Evolutionary conservation across 1,139 yeast species (phyloP).

Genomic region (Tardiomyces blankii): DNA sequence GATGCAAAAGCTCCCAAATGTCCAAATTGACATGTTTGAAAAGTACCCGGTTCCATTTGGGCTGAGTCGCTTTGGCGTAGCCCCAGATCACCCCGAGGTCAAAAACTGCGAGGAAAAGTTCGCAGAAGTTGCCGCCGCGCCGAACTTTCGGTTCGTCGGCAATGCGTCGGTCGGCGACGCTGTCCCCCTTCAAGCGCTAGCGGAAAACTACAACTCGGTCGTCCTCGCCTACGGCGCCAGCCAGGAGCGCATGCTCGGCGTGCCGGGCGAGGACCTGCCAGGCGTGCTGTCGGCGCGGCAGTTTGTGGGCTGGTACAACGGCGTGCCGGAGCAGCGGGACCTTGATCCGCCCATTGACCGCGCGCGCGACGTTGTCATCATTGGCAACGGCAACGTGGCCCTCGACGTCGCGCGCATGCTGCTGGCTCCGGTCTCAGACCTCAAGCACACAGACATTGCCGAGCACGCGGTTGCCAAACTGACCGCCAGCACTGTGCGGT

Average conservation of each 20-base stretch:
- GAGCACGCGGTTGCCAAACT: conserved; percentile 46
- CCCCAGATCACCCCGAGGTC: conserved; percentile 98
- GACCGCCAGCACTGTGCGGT: conserved; percentile 40
- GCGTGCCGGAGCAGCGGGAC: conserved; percentile 51
- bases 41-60: conserved; percentile 87
- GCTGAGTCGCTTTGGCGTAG: conserved; percentile 87
- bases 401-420: conserved; percentile 79
- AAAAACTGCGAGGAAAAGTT: conserved; percentile 69
- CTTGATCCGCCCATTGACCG: conserved; percentile 45
- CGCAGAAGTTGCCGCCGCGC: conserved; percentile 42
- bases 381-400: conserved; percentile 99
- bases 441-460: conserved; percentile 61
- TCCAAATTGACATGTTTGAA: conserved; percentile 46
- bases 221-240: conserved; percentile 79
- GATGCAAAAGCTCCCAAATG: conserved; percentile 36
- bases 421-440: conserved; percentile 37
- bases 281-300: conserved; percentile 79
- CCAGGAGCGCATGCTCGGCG: conserved; percentile 42
- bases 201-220: conserved; percentile 54
- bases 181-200: conserved; percentile 38
- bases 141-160: conserved; percentile 57
- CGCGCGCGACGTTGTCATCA: conserved; percentile 57
- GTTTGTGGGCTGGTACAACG: conserved; percentile 95
- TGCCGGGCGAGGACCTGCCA: conserved; percentile 43
- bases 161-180: conserved; percentile 60